phyloP scores from a whole-genome alignment of 73 alveolate genomes.

The Paramecium caudatum region DNA sequence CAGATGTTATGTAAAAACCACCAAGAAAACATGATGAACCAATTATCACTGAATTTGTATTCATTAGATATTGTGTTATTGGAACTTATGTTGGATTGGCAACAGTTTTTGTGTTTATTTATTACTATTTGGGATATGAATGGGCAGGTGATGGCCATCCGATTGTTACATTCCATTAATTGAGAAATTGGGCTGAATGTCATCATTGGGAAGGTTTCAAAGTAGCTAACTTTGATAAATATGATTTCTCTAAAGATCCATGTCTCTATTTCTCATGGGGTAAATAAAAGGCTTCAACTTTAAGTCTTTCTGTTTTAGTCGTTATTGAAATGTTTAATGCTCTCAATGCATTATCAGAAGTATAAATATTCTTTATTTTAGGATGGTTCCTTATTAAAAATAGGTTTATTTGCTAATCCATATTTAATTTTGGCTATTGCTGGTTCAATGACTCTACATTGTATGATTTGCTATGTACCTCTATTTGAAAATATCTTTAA shows the following conservation, averaged over 20 bases:
- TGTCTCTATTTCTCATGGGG: constrained; percentile 97
- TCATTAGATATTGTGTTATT: constrained; percentile 83
- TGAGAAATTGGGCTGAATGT: constrained; percentile 83
- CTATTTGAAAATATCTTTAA: constrained; percentile 89
- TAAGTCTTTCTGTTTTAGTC: constrained; percentile 92
- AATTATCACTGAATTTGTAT: constrained; percentile 82
- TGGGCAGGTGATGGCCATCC: constrained; percentile 80
- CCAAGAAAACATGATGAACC: constrained; percentile 94
- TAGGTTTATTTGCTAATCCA: constrained; percentile 85
- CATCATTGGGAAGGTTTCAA: constrained; percentile 87
- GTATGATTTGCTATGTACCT: constrained; percentile 94
- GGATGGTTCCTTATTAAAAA: constrained; percentile 85
- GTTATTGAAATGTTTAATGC: constrained; percentile 98
- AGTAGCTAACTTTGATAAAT: constrained; percentile 79
- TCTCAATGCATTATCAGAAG: constrained; percentile 96
- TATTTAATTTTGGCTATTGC: constrained; percentile 82
- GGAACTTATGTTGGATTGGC: constrained; percentile 97
- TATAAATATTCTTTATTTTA: background rate
- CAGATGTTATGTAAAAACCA: constrained; percentile 94
- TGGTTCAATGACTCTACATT: constrained; percentile 86
- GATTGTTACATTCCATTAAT: constrained; percentile 53
- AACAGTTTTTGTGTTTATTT: constrained; percentile 88
- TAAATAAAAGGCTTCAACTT: constrained; percentile 95
- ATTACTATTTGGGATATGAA: constrained; percentile 82
- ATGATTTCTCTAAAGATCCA: constrained; percentile 87